These are phyloP conservation scores for Jatropha podagrica DNA, from an alignment of 441 rosid species.

Conservation along the genomic window DNA sequence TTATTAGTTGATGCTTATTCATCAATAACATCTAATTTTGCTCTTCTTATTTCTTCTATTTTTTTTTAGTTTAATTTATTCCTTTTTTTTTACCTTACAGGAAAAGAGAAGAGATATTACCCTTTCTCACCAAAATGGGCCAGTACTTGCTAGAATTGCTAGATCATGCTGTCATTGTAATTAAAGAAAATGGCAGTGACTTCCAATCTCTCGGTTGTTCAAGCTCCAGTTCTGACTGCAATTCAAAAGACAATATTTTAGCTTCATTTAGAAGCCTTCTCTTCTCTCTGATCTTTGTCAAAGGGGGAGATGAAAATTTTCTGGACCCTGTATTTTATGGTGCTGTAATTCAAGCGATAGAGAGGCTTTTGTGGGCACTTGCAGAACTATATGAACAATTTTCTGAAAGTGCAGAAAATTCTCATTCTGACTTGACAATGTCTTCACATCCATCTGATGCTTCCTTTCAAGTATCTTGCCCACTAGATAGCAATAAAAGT, in stretches of 20 bases:
- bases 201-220: conserved; percentile 53
- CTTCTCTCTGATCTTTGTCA: conserved; percentile 55
- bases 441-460: conserved; percentile 39
- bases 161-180: conserved; percentile 49
- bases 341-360: conserved; percentile 54
- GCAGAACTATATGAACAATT: conserved; percentile 54
- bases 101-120: conserved; percentile 53
- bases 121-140: conserved; percentile 60
- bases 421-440: conserved; percentile 36
- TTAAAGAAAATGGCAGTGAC: conserved; percentile 46
- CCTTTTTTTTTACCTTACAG: conserved; percentile 39
- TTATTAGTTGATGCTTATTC: not conserved
- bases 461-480: conserved; percentile 33
- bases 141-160: conserved; percentile 58
- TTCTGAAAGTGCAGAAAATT: conserved; percentile 44
- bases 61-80: conserved; percentile 14
- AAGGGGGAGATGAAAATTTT: conserved; percentile 41
- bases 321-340: conserved; percentile 39
- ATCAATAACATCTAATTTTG: conserved; percentile 7
- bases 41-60: conserved; percentile 1
- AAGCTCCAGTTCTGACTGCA: conserved; percentile 44
- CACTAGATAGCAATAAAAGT: conserved; percentile 33
- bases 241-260: conserved; percentile 45
- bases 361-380: conserved; percentile 64
- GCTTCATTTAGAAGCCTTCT: conserved; percentile 69